Conservation (phyloP, 2,329 filamentous ascomycete species). For the Lasiodiplodia hormozganensis region DNA sequence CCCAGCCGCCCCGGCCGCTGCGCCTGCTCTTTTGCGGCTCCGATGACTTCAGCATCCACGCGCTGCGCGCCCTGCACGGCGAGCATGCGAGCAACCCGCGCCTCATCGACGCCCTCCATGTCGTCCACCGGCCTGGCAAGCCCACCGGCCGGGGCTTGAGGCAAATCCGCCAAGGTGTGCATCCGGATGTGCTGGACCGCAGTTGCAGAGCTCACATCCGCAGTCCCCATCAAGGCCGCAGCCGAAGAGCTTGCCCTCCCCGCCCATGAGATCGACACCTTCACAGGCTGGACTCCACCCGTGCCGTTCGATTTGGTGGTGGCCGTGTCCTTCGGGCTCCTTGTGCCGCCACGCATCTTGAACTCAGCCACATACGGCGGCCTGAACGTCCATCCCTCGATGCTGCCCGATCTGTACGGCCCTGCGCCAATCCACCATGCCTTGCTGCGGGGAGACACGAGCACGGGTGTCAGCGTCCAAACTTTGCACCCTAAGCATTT, state of each 20-base stretch:
- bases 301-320: slow-evolving; percentile 75
- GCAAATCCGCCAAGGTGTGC: slow-evolving; percentile 67
- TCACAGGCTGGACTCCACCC: slow-evolving; percentile 72
- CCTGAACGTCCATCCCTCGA: slow-evolving; percentile 90
- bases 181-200: not conserved
- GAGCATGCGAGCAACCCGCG: slow-evolving; percentile 56
- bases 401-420: slow-evolving; percentile 85
- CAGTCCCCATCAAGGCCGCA: slow-evolving; percentile 73
- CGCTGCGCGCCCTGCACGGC: slow-evolving; percentile 71
- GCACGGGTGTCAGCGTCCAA: slow-evolving; percentile 83
- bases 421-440: slow-evolving; percentile 86
- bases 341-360: slow-evolving; percentile 81
- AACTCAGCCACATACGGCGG: slow-evolving; percentile 77
- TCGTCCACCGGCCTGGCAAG: slow-evolving; percentile 83
- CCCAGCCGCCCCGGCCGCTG: slow-evolving; percentile 60
- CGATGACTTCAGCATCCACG: slow-evolving; percentile 84
- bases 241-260: slow-evolving; percentile 69
- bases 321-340: slow-evolving; percentile 92
- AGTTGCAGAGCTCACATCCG: slow-evolving; percentile 27
- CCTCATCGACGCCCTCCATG: slow-evolving; percentile 73
- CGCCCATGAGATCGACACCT: slow-evolving; percentile 80
- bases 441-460: slow-evolving; percentile 66
- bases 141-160: slow-evolving; percentile 77
- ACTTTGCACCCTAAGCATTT: slow-evolving; percentile 80
- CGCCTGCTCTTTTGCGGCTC: slow-evolving; percentile 94